Conservation (phyloP, 768 basidiomycete species). For the Auricularia heimuer region DNA sequence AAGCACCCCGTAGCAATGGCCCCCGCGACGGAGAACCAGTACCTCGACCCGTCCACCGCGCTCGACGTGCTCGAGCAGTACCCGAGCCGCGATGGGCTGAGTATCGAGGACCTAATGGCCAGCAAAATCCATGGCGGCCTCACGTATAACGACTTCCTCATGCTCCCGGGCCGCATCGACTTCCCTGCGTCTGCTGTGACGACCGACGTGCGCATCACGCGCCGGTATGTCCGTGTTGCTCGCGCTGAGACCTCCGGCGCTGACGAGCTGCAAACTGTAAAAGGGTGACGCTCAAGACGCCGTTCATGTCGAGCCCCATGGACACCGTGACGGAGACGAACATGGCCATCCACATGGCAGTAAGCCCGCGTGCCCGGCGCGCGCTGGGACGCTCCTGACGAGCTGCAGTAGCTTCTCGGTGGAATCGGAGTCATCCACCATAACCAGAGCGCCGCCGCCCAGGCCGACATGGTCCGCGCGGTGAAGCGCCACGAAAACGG, state of each 20-base stretch:
- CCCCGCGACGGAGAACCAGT: slow-evolving; percentile 13
- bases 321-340: slow-evolving; percentile 96
- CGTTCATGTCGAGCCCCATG: slow-evolving; percentile 97
- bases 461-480: slow-evolving; percentile 94
- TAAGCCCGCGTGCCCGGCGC: slow-evolving; percentile 10
- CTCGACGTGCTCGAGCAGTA: slow-evolving; percentile 70
- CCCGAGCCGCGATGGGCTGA: slow-evolving; percentile 67
- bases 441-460: slow-evolving; percentile 73
- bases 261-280: not conserved
- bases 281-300: slow-evolving; percentile 86
- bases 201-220: slow-evolving; percentile 80
- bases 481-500: slow-evolving; percentile 99
- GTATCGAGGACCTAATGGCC: slow-evolving; percentile 80
- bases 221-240: slow-evolving; percentile 15
- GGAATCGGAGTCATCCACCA: slow-evolving; percentile 98
- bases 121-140: slow-evolving; percentile 78
- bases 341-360: slow-evolving; percentile 90
- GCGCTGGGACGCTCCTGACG: slow-evolving; percentile 5
- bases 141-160: slow-evolving; percentile 95
- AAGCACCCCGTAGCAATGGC: slow-evolving; percentile 8
- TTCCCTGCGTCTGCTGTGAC: slow-evolving; percentile 74
- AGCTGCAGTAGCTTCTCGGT: slow-evolving; percentile 57
- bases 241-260: not conserved
- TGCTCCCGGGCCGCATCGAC: slow-evolving; percentile 92
- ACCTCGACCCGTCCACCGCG: slow-evolving; percentile 64